A percentile compares a stretch with the other conserved stretches of the same genome.
These are phyloP conservation scores for Coemansia sp. DNA, from an alignment of 192 early-diverging fungal species.

Conservation along the genomic window DNA sequence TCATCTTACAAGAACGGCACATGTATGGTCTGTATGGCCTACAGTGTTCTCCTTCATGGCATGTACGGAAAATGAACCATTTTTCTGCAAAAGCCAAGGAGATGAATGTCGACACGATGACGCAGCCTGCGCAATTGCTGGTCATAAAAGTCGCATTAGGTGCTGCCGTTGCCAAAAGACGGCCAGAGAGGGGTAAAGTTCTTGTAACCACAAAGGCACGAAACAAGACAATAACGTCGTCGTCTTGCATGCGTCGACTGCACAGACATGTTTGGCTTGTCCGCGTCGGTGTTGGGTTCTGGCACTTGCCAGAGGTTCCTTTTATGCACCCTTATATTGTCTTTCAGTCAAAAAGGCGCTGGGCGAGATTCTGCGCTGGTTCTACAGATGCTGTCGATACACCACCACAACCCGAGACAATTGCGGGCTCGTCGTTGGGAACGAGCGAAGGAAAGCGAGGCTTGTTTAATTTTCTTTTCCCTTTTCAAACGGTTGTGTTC, in stretches of 20 bases:
- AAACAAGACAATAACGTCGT: conserved; percentile 1
- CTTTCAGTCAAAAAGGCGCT: too few relatives aligned
- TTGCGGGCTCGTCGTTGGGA: not conserved
- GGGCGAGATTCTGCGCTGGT: too few relatives aligned
- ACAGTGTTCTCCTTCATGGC: not conserved
- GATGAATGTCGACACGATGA: not conserved
- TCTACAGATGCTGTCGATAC: too few relatives aligned
- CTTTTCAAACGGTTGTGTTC: not conserved
- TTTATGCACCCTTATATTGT: too few relatives aligned
- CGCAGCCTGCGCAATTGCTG: not conserved
- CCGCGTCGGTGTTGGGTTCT: too few relatives aligned
- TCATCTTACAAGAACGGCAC: not conserved
- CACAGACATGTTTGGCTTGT: not conserved
- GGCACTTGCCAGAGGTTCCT: too few relatives aligned
- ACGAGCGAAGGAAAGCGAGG: not conserved
- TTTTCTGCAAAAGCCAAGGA: not conserved
- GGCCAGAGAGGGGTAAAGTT: not conserved
- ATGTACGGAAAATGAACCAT: too few relatives aligned
- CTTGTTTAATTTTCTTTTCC: not conserved
- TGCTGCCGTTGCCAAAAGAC: not conserved
- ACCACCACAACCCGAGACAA: not conserved
- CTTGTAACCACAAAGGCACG: not conserved
- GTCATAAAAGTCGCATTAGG: not conserved
- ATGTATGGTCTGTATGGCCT: not conserved
- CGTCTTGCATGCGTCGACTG: not conserved